phyloP scores from a whole-genome alignment of 108 stramenopile species.

The Mayamaea pseudoterrestris region DNA sequence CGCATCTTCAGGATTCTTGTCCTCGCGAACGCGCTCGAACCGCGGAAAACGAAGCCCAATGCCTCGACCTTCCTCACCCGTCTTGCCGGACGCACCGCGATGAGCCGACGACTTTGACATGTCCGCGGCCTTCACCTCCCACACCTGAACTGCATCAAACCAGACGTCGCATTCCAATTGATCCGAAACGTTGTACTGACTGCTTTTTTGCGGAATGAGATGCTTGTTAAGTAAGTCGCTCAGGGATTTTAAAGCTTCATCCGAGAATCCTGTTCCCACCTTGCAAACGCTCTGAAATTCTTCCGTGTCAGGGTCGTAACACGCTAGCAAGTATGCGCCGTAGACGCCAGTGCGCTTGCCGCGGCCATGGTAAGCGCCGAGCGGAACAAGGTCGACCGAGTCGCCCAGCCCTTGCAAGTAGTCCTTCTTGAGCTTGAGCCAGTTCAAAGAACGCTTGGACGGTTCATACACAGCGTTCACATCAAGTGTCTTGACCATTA shows the following conservation, averaged over 20 bases:
- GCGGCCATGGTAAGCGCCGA: slow-evolving; percentile 92
- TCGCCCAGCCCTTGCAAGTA: slow-evolving; percentile 98
- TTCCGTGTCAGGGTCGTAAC: slow-evolving; percentile 93
- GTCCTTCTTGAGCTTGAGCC: slow-evolving; percentile 99
- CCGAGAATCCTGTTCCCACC: slow-evolving; percentile 99
- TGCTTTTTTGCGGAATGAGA: slow-evolving; percentile 49
- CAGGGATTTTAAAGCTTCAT: slow-evolving; percentile 80
- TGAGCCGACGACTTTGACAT: slow-evolving; percentile 84
- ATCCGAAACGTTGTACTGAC: slow-evolving; percentile 78
- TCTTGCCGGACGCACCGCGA: slow-evolving; percentile 77
- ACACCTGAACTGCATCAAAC: slow-evolving; percentile 93
- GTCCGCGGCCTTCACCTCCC: slow-evolving; percentile 99
- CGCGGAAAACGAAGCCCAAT: slow-evolving; percentile 99
- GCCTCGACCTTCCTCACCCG: slow-evolving; percentile 76
- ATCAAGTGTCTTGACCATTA: slow-evolving; percentile 99
- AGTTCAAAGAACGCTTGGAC: slow-evolving; percentile 90
- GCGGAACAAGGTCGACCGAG: slow-evolving; percentile 96
- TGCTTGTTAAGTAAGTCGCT: slow-evolving; percentile 64
- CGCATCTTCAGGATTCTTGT: slow-evolving; percentile 95
- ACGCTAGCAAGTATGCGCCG: slow-evolving; percentile 97
- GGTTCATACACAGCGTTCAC: slow-evolving; percentile 91
- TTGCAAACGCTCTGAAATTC: slow-evolving; percentile 98
- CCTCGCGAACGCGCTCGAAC: slow-evolving; percentile 91
- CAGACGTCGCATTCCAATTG: slow-evolving; percentile 89
- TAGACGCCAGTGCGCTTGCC: slow-evolving; percentile 94